Evolutionary conservation across 495 filamentous ascomycete species (phyloP), one percentile per base, ranked within the genome.

Genomic region (Rostrohypoxylon terebratum): DNA sequence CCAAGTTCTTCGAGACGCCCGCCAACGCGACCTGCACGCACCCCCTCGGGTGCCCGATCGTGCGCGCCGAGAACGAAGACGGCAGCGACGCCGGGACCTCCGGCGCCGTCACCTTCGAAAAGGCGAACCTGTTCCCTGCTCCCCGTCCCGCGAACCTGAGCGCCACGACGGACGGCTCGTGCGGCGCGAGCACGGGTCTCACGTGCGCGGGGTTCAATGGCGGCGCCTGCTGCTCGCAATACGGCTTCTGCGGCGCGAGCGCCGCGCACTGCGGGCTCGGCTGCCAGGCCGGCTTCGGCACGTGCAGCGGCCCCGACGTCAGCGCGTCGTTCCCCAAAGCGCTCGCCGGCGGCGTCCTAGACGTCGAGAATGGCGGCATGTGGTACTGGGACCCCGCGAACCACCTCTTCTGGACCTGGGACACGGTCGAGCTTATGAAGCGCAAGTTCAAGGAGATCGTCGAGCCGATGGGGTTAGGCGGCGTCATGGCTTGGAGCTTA

Each of bases 361-460:
- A 90, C 59, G 77, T 79, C 1, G 55, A 78, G 21, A 71, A 72
- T 13, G 89, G 89, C 33, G 90, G 85, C 0, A 79, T 89, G 78
- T 91, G 89, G 80, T 91, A 87, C 80, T 88, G 83, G 75, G 89
- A 91, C 73, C 59, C 66, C 8, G 68, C 81, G 13, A 59, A 66
- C 11, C 68, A 80, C 4, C 57, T 90, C 47, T 92, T 90, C 82
- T 92, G 90, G 90, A 89, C 85, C 3, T 92, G 90, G 90, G 90
- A 92, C 65, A 88, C 87, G 3, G 75, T 83, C 0, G 81, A 80
- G 8, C 60, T 87, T 23, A 89, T 91, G 23, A 63, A 66, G 8
- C 77, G 81, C 65, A 92, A 92, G 80, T 88, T 89, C 69, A 69
- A 65, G 13, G 82, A 87, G 11, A 90, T 92, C 54, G 82, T 90